These are phyloP conservation scores for Penicillium cataractarum DNA, from an alignment of 495 filamentous ascomycete species.

Conservation along the genomic window DNA sequence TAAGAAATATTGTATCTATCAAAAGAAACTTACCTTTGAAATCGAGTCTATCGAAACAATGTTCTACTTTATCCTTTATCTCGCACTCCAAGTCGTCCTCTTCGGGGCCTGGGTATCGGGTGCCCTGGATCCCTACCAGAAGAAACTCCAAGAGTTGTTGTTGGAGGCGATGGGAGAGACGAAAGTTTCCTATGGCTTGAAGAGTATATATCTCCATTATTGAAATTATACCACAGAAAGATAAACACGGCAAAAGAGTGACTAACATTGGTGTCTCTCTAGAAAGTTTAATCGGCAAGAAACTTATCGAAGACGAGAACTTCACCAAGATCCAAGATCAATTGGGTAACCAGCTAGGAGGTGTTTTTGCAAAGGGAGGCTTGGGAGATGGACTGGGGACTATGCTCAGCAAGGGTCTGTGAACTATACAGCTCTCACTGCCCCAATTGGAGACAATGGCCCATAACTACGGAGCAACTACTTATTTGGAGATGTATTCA, in stretches of 20 bases:
- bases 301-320: conserved; percentile 40
- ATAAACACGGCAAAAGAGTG: neutral
- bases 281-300: conserved; percentile 38
- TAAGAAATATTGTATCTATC: neutral
- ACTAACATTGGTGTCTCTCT: neutral
- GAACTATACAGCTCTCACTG: neutral
- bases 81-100: conserved; percentile 25
- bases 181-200: conserved; percentile 44
- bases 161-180: conserved; percentile 58
- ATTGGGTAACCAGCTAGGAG: conserved; percentile 34
- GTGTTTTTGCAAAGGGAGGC: conserved; percentile 27
- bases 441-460: neutral
- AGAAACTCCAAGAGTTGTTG: conserved; percentile 47
- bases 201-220: conserved; percentile 27
- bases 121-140: conserved; percentile 39
- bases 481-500: neutral
- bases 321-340: conserved; percentile 40
- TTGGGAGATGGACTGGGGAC: conserved; percentile 28
- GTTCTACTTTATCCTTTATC: conserved; percentile 32
- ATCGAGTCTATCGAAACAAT: conserved; percentile 20
- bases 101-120: conserved; percentile 41
- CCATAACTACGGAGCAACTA: neutral
- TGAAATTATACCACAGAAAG: neutral
- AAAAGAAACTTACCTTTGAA: neutral
- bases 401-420: conserved; percentile 27